Evolutionary conservation across 2,329 filamentous ascomycete species (phyloP).

Genomic region (Monosporascus sp.): DNA sequence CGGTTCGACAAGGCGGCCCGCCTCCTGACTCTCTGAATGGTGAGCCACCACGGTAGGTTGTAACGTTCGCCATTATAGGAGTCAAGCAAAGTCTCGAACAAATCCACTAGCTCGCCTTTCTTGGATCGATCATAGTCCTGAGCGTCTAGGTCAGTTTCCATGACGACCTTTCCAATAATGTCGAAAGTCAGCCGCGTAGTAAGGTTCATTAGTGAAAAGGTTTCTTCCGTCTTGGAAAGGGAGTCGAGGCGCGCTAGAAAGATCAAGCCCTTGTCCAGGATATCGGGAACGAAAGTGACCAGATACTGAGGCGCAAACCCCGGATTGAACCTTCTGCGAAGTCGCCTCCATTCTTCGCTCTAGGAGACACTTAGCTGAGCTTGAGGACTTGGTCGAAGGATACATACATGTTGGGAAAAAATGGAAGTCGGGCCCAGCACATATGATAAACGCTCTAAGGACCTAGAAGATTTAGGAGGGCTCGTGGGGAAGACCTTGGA

Average conservation of each 20-base stretch:
- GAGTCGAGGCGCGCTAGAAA: conserved; percentile 9
- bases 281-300: conserved; percentile 7
- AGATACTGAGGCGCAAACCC: conserved; percentile 11
- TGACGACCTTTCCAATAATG: conserved; percentile 8
- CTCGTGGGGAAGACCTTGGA: conserved; percentile 26
- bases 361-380: background rate
- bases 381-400: no score
- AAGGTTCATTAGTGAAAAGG: conserved; percentile 6
- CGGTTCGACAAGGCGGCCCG: no score
- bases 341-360: conserved; percentile 7
- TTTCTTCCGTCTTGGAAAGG: conserved; percentile 1
- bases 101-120: conserved; percentile 1
- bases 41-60: background rate
- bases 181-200: conserved; percentile 11
- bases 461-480: conserved; percentile 22
- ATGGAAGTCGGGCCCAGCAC: conserved; percentile 1
- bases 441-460: conserved; percentile 1
- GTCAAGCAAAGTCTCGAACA: conserved; percentile 4
- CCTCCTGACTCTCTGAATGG: no score
- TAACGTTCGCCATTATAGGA: background rate
- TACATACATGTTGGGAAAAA: background rate
- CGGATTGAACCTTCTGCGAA: conserved; percentile 7
- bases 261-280: conserved; percentile 8
- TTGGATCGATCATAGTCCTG: background rate
- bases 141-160: conserved; percentile 4